Base-by-base conservation (phyloP, 768 basidiomycete genomes). In the Candolleomyces aberdarensis region DNA sequence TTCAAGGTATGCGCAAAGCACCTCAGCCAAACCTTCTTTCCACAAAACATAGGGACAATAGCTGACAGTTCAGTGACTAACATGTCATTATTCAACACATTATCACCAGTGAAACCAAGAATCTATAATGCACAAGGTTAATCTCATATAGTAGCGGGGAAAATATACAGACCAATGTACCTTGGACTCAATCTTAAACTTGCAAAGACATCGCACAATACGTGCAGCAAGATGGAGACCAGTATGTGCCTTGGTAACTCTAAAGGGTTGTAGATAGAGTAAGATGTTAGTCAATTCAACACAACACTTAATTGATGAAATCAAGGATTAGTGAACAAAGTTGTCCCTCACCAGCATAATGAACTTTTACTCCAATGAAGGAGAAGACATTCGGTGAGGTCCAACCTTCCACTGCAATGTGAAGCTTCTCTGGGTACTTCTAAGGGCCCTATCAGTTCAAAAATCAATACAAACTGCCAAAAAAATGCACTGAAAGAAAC, bases 1-100 rank as follows among this genome's bases (percentile, higher is more conserved):
- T 75, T 77, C 17, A 78, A 19, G 1, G 74, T 62, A 46, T 80
- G 78, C 0, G 64, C 59, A 56, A 80, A 77, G 65, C 79, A 81
- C 0, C 66, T 66, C 2, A 70, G 63, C n/a, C 68, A 57, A 14
- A 50, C 52, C 5, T 36, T 13, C 8, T 20, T 9, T 1, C 72
- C 70, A 2, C 43, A 40, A 49, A 68, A 74, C 5, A 40, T 36
- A 5, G 59, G 62, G 3, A 74, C 8, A 3, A 69, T 57, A 5
- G 15, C 41, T 6, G 5, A 26, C 1, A 74, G 53, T 31, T 71
- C 62, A 0, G 53, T 19, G 1, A 67, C 62, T 54, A 73, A 58
- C 0, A 63, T 69, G 60, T 68, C 54, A 26, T 74, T 74, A 41
- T 72, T 71, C 0, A 60, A 64, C 11, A 66, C 68, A 51, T 70